A percentile compares a stretch with the other conserved stretches of the same genome.
These are phyloP conservation scores for Ustilago cynodontis DNA, from an alignment of 1,284 basidiomycete genomes.

Conservation along the genomic window DNA sequence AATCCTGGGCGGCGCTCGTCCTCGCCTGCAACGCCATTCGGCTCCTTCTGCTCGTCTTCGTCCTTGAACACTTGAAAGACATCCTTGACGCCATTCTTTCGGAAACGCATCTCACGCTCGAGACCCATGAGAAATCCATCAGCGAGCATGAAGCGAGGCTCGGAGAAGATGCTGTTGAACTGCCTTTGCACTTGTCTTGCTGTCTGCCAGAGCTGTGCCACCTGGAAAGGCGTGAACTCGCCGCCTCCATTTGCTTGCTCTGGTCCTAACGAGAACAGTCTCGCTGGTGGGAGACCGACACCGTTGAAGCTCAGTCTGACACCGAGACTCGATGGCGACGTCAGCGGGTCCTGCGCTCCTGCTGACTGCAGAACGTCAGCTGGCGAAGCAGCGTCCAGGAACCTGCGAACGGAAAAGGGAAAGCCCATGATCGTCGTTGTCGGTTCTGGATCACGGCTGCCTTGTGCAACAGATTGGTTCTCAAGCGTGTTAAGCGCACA, in stretches of 20 bases:
- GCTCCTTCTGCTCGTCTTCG: conserved; percentile 15
- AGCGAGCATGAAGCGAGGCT: conserved; percentile 45
- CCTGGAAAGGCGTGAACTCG: conserved; percentile 16
- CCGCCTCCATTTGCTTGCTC: neutral
- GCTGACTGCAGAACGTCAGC: conserved; percentile 15
- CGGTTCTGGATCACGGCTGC: conserved; percentile 10
- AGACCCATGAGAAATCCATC: conserved; percentile 43
- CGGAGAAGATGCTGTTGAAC: conserved; percentile 36
- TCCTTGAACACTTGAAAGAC: conserved; percentile 38
- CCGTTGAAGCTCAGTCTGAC: conserved; percentile 46
- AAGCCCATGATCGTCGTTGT: conserved; percentile 46
- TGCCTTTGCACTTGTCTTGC: conserved; percentile 46
- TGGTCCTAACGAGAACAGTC: conserved; percentile 29
- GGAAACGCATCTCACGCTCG: conserved; percentile 44
- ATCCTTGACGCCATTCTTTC: conserved; percentile 46
- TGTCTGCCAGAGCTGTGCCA: conserved; percentile 40
- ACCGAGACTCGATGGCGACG: conserved; percentile 28
- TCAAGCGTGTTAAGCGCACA: conserved; percentile 49
- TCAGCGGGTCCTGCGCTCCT: conserved; percentile 19
- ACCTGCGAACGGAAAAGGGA: conserved; percentile 39
- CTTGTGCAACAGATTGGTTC: neutral
- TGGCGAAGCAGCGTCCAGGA: conserved; percentile 22
- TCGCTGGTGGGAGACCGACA: conserved; percentile 34
- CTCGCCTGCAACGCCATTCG: conserved; percentile 17
- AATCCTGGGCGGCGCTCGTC: conserved; percentile 47